Evolutionary conservation across 257 asterid species (phyloP).

Genomic region (Ilex asprella): DNA sequence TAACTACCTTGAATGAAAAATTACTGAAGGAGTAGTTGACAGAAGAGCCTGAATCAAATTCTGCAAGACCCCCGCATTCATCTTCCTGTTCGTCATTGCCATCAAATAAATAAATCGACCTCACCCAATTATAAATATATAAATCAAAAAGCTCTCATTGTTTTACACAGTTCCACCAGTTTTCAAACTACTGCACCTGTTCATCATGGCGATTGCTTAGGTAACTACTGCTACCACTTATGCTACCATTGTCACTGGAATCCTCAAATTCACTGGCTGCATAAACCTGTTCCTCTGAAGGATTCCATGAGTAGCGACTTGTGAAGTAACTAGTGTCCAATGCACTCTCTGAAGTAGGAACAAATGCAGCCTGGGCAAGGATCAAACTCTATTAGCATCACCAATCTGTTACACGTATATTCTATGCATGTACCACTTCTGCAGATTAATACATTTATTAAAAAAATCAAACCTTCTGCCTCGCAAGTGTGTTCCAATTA

Average conservation of each 20-base stretch:
- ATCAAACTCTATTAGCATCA: neutral
- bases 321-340: constrained; percentile 92
- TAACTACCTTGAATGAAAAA: constrained; percentile 84
- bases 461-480: constrained; percentile 67
- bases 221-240: constrained; percentile 81
- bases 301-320: constrained; percentile 90
- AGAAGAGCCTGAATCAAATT: constrained; percentile 62
- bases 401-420: too few species aligned
- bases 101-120: constrained; percentile 6
- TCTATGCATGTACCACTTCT: too few species aligned
- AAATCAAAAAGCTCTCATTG: neutral
- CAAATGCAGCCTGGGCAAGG: constrained; percentile 76
- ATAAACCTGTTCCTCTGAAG: constrained; percentile 83
- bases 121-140: neutral
- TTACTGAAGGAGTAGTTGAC: constrained; percentile 90
- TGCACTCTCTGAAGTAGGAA: constrained; percentile 92
- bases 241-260: constrained; percentile 78
- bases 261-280: constrained; percentile 82
- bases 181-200: constrained; percentile 35
- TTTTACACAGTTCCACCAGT: neutral
- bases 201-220: constrained; percentile 92
- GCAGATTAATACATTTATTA: neutral
- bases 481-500: constrained; percentile 97
- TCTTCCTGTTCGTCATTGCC: constrained; percentile 45
- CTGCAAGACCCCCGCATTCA: constrained; percentile 59